Evolutionary conservation across 1,284 basidiomycete genomes (phyloP).

Genomic region (Rhodotorula sp.): DNA sequence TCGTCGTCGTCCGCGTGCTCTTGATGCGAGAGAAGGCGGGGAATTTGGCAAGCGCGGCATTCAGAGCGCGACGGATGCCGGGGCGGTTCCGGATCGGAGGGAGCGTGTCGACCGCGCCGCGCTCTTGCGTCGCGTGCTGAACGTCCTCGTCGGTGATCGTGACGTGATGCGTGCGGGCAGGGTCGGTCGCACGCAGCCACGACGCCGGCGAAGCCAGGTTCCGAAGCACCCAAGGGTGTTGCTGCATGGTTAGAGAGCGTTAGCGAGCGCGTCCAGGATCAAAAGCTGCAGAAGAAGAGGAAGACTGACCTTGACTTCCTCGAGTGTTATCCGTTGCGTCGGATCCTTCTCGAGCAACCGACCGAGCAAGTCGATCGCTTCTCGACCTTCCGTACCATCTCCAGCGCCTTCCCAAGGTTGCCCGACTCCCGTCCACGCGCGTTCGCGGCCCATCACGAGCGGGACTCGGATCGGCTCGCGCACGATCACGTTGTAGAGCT

Average conservation of each 20-base stretch:
- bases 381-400: constrained; percentile 57
- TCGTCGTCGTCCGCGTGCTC: constrained; percentile 21
- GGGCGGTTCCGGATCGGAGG: constrained; percentile 38
- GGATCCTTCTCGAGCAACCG: constrained; percentile 82
- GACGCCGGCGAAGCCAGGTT: constrained; percentile 67
- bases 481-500: constrained; percentile 80
- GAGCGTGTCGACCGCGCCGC: constrained; percentile 24
- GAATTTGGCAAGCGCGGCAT: constrained; percentile 37
- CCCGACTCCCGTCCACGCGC: constrained; percentile 60
- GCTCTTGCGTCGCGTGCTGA: constrained; percentile 58
- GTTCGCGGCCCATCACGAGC: constrained; percentile 66
- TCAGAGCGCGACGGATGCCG: constrained; percentile 38
- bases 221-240: constrained; percentile 70
- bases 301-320: constrained; percentile 74
- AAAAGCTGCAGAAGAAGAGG: not conserved
- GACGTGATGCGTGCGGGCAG: constrained; percentile 60
- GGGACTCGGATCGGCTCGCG: constrained; percentile 73
- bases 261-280: not conserved
- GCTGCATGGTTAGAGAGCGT: constrained; percentile 19
- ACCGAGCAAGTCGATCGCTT: constrained; percentile 71
- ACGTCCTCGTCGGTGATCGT: constrained; percentile 79
- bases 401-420: constrained; percentile 46
- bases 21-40: constrained; percentile 38
- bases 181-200: constrained; percentile 79
- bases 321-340: constrained; percentile 72